Base-by-base conservation (phyloP, 2,329 filamentous ascomycete species). In the Exophiala xenobiotica region DNA sequence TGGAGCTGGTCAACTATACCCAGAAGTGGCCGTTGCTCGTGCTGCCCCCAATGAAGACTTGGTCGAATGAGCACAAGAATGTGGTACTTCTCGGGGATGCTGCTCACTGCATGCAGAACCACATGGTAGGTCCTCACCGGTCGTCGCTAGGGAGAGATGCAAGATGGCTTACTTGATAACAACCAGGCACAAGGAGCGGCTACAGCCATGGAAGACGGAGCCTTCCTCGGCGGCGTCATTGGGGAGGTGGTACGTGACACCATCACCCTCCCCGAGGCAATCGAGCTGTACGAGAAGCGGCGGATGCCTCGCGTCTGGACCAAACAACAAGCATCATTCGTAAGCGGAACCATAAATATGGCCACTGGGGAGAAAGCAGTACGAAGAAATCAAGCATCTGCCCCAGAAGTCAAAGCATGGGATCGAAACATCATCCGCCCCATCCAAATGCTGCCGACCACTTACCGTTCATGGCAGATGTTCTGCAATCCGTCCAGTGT, bases 161-260 rank as follows among this genome's bases (percentile, higher is more conserved):
- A n/a, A n/a, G n/a, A n/a, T n/a, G n/a, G n/a, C n/a, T n/a, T n/a
- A n/a, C n/a, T n/a, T n/a, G n/a, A n/a, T n/a, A 16, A 42, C 46
- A 39, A 4, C n/a, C 27, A 41, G 49, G 70, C 71, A 3, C 72
- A 74, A 59, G 71, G 72, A 6, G 71, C 71, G 12, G 71, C 71
- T n/a, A 74, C 69, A 6, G 66, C 67, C 1, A 74, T 74, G 68
- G 71, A 74, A 60, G 71, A 75, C 60, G 72, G 70, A 7, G 67
- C 66, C 2, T 72, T 73, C 51, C 64, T 74, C 0, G 72, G 65
- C 4, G 57, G 64, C 9, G 69, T 69, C 47, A 60, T 75, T 19
- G 61, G 58, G 3, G 61, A 65, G 29, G 71, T 72, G 4, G 59
- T 71, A 2, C 47, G 64, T 18, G 68, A 68, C 14, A 60, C 58